Base-by-base conservation (phyloP, 768 basidiomycete genomes). In the Leucosporidium creatinivorum region DNA sequence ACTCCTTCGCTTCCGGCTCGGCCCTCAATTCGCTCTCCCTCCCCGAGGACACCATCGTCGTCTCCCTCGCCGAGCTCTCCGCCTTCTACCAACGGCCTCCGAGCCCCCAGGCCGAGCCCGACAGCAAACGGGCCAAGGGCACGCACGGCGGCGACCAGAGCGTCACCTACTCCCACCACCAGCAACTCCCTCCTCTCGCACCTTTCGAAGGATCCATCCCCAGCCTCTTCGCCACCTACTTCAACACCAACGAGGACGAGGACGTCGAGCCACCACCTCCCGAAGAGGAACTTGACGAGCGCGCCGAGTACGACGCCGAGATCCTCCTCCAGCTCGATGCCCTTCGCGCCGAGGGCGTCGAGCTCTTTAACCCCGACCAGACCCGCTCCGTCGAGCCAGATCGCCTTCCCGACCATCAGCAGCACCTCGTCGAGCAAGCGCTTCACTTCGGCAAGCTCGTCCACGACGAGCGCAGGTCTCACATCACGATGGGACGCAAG, bases 181-280 rank as follows among this genome's bases (percentile, higher is more conserved):
- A 75, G 18, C 92, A 96, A 75, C 80, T 81, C 17, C 87, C 89
- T 1, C 81, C 83, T 0, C 78, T 79, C 0, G 79, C 85, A 0
- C 79, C 79, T 57, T 82, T 83, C 72, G 81, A 81, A 19, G 80
- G 81, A 0, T 87, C 88, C 1, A 77, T 93, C 15, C 70, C 79
- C 13, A 73, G 79, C 0, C 84, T 86, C 62, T 79, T 94, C 21
- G 77, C 80, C 0, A 89, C 90, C 0, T 93, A 87, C 75, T 78
- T 78, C 49, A 81, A 79, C 12, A 72, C 87, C 48, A 78, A 79
- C 56, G 80, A 81, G 17, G 80, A 84, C 44, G 84, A 81, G 61
- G 79, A 82, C 48, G 82, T 66, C 50, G 65, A 17, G 13, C 61
- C 64, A 0, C 58, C 48, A 1, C 63, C 63, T 7, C 62, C 70